phyloP scores from a whole-genome alignment of 306 rosid genomes.

The Dicorynia guianensis region DNA sequence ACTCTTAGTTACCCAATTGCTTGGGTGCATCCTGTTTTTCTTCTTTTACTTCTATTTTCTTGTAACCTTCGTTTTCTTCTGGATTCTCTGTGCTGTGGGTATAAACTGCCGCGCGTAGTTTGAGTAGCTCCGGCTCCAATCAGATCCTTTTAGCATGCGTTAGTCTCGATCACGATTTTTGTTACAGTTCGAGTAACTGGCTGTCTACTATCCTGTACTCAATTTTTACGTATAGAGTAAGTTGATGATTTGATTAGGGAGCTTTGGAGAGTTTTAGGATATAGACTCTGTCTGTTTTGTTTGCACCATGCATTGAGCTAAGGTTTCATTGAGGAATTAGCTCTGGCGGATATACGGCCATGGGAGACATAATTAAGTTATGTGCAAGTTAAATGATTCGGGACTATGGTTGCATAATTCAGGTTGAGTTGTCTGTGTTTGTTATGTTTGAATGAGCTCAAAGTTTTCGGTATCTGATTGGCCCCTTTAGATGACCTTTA shows the following conservation, averaged over 20 bases:
- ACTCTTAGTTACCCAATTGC: background rate
- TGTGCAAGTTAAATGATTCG: background rate
- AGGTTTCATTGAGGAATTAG: background rate
- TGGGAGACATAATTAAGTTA: background rate
- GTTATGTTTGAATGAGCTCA: background rate
- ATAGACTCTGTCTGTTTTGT: background rate
- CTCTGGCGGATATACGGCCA: background rate
- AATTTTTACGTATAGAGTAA: background rate
- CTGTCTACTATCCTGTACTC: background rate
- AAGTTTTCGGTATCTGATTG: constrained; percentile 1
- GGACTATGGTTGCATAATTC: background rate
- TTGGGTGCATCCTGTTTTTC: background rate
- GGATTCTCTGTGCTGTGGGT: background rate
- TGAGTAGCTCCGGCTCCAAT: background rate
- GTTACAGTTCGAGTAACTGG: too few species aligned
- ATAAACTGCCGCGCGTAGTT: background rate
- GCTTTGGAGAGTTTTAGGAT: constrained; percentile 9
- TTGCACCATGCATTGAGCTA: background rate
- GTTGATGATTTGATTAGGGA: background rate
- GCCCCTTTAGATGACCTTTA: background rate
- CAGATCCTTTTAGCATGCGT: background rate
- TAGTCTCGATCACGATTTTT: too few species aligned
- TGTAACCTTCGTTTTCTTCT: background rate
- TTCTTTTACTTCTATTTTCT: background rate
- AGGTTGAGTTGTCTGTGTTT: background rate